Evolutionary conservation across 306 rosid species (phyloP), one percentile per base, ranked within the genome.

Genomic region (Pyrus betulifolia): DNA sequence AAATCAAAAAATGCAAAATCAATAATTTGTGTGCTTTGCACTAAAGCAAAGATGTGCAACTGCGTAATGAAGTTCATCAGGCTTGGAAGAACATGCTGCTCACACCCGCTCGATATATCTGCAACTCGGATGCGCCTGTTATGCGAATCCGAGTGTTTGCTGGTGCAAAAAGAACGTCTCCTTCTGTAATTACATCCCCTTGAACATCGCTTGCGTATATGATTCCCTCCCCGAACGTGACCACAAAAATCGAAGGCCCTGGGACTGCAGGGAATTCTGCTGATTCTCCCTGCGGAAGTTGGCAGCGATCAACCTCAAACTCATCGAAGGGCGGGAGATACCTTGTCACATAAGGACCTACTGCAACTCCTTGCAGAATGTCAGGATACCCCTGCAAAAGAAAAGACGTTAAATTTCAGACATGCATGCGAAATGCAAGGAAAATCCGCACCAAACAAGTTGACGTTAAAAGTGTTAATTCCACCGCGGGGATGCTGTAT

Each of bases 251-350:
- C 30, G 97, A 92, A 62, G 99, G 97, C 61, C 99, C 97, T 15
- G 87, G 90, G 49, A 86, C 80, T 18, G 90, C 86, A 10, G 93
- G 91, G 69, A 92, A 89, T 69, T 70, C 83, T 33, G 84, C 83
- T n/a, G 81, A 85, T 82, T 82, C 86, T 42, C 86, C 88, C 35
- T 67, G 74, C 33, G 96, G 99, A 63, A 95, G 93, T 68, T 79
- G 69, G 51, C 99, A 92, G 0, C 80, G 71, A 55, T 95, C 99
- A 3, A 92, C 87, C 86, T 95, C 99, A 38, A 95, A 95, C 84
- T 95, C 99, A 12, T 95, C 93, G 4, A 90, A 92, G 11, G 99
- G 99, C 0, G 97, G 97, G 63, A 71, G 75, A 54, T 95, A 95
- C 76, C 85, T 89, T 45, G 71, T 89, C 66, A 92, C 84, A 55